Base-by-base conservation (phyloP, 257 asterid species). In the Gentiana dahurica region DNA sequence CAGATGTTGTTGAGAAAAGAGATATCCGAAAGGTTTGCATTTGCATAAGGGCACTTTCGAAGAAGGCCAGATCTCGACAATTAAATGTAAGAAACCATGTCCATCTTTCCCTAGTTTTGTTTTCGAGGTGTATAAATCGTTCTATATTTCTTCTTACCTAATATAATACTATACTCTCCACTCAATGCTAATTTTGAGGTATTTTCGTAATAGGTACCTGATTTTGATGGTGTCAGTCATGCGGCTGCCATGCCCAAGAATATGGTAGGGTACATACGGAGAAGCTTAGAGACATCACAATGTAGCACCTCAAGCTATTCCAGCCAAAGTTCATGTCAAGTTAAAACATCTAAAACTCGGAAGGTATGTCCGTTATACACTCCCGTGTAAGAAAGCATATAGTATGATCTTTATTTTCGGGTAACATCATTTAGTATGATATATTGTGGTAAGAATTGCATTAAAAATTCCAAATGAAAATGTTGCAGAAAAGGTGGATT, bases 1-100 rank as follows among this genome's bases (percentile, higher is more conserved):
- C 97, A 0, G 97, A 89, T 79, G 95, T 86, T 59, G 95, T 89
- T 60, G 97, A 89, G 84, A 86, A 77, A 70, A 68, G 81, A 67
- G 68, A 89, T 64, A 72, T 63, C 46, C 73, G 97, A 59, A 86
- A 86, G 75, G 94, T 89, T 61, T 89, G 97, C 82, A 83, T 86
- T 74, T 89, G 97, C 75, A 66, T 89, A 61, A 67, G 97, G 67
- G 81, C 94, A 47, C 81, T 89, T 60, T 89, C 95, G 9, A 89
- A 81, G 77, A 83, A 83, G 76, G 83, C 94, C 65, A 76, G 94
- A 70, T 80, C 92, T 52, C 81, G 81, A 77, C 89, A 79, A 59
- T 77, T 89, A 60, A 71, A 75, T 63, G 97, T 89, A 77, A 72
- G 82, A 65, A 55, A 15, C 55, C 36, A 10, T 34, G 43, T 47